A percentile compares a stretch with the other conserved stretches of the same genome.
Evolutionary conservation across 495 filamentous ascomycete species (phyloP).

Genomic region (Aspergillus homomorphus): DNA sequence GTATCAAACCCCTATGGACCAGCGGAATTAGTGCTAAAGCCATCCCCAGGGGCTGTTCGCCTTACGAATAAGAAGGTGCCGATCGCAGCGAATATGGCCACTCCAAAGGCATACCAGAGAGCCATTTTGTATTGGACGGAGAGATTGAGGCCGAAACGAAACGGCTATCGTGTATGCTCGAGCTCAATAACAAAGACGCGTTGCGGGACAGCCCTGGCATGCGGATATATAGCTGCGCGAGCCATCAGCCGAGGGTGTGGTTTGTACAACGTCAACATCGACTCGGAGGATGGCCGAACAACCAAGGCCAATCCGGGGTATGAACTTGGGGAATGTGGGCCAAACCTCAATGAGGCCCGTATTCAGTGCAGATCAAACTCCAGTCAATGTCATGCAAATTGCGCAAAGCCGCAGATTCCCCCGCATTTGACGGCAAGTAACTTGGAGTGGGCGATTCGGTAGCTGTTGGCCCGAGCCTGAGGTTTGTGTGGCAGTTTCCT

Average conservation of each 20-base stretch:
- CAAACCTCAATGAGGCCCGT: slow-evolving; percentile 8
- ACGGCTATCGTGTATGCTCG: too few relatives aligned
- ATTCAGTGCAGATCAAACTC: slow-evolving; percentile 8
- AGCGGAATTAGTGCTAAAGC: neutral
- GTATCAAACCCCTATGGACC: slow-evolving; percentile 52
- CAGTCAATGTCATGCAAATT: neutral
- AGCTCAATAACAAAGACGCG: neutral
- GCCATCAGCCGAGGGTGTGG: slow-evolving; percentile 13
- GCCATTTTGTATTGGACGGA: slow-evolving; percentile 28
- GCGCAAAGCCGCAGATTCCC: neutral
- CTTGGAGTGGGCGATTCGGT: neutral
- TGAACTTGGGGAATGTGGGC: slow-evolving; percentile 3
- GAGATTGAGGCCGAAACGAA: neutral
- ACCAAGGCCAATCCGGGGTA: slow-evolving; percentile 3
- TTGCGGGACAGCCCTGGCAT: neutral
- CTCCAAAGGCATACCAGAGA: slow-evolving; percentile 43
- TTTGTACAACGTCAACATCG: slow-evolving; percentile 1
- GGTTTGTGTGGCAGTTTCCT: neutral
- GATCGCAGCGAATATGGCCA: slow-evolving; percentile 54
- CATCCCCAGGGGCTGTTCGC: neutral
- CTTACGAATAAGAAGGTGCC: slow-evolving; percentile 58
- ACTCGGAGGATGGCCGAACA: slow-evolving; percentile 35
- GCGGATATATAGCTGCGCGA: slow-evolving; percentile 10
- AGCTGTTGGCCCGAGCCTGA: neutral
- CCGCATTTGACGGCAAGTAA: neutral